Evolutionary conservation across 805 yeast species (phyloP), one percentile per base, ranked within the genome.

Genomic region (Starmerella floris): DNA sequence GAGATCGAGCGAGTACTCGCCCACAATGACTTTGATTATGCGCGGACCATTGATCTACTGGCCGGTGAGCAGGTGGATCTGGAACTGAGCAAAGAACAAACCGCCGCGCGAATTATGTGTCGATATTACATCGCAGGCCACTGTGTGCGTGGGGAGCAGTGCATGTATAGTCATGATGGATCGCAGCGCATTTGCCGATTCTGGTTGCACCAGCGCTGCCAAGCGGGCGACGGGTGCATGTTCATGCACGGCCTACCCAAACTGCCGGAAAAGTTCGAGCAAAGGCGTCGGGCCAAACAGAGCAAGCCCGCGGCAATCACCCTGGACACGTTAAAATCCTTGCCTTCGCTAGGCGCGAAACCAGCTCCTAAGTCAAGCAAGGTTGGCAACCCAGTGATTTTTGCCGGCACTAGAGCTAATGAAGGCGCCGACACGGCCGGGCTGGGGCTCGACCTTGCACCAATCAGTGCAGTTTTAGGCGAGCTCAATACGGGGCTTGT

Each of bases 141-240:
- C 17, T 69, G 74, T 41, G 51, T 65, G 11, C 60, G 72, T 13
- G 56, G 56, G 3, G 49, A 63, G 4, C 73, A 68, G 45, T 69
- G 74, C 54, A 60, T 60, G 44, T 69, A 67, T 43, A 59, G 68
- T 40, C 74, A 69, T 51, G 72, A 70, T 43, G 38, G 68, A 25
- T 55, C 65, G 2, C 51, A 58, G n/a, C 54, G 67, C 21, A 61
- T 65, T 8, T 69, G 74, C 44, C 57, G 69, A 23, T 70, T 64
- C 51, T 69, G 74, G 74, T 53, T 69, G 5, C 63, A 62, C 30
- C 69, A 70, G 2, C 54, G 56, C 10, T 69, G 74, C 46, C 39
- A 63, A 5, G 67, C 69, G 5, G 73, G 72, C 9, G 63, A 60
- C 9, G 42, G 45, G 2, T 69, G 74, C 50, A 51, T 53, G 30